phyloP scores from a whole-genome alignment of 805 yeast genomes.

The Suhomyces pyralidae region DNA sequence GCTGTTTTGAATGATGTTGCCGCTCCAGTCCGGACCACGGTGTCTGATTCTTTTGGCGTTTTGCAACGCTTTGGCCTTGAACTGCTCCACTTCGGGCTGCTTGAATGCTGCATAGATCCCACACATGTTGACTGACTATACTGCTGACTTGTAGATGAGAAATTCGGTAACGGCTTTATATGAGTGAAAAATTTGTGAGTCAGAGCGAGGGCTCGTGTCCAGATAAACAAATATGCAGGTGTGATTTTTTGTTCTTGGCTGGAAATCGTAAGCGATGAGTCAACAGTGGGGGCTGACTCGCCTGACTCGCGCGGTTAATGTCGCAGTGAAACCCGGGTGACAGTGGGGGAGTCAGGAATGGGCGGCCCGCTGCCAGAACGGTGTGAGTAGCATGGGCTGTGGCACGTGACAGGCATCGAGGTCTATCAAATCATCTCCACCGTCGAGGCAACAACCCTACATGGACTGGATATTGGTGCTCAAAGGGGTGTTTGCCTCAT shows the following conservation, averaged over 20 bases:
- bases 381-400: too few relatives aligned
- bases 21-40: constrained; percentile 99
- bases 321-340: too few relatives aligned
- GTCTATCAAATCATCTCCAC: too few relatives aligned
- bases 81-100: constrained; percentile 74
- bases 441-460: too few relatives aligned
- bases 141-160: not conserved
- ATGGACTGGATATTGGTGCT: not conserved
- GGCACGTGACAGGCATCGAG: too few relatives aligned
- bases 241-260: not conserved
- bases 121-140: constrained; percentile 61
- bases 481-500: not conserved
- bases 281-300: too few relatives aligned
- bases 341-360: too few relatives aligned
- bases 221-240: not conserved
- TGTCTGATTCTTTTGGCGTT: constrained; percentile 92
- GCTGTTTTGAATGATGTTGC: constrained; percentile 73
- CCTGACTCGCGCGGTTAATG: too few relatives aligned
- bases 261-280: not conserved
- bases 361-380: too few relatives aligned
- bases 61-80: constrained; percentile 86
- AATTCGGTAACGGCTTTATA: not conserved
- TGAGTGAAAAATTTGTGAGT: constrained; percentile 5
- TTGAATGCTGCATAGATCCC: constrained; percentile 94
- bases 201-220: not conserved